Base-by-base conservation (phyloP, 345 rosid species). In the Brassica carinata region DNA sequence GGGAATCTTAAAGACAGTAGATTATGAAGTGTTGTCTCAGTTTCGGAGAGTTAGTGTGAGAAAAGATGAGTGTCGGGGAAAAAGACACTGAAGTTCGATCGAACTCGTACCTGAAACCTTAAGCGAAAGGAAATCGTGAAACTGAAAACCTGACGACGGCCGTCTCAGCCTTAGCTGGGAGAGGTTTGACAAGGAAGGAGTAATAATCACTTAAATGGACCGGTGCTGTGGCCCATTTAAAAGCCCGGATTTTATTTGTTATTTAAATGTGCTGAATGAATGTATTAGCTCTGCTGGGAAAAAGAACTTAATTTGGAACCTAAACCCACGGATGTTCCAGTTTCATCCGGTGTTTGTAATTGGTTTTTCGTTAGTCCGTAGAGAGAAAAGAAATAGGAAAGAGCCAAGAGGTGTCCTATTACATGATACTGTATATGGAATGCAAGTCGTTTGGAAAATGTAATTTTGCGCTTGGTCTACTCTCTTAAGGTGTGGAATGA, bases 21-120 rank as follows among this genome's bases (percentile, higher is more conserved):
- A 8, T 65, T 8, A 0, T 9, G 30, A 67, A 38, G 71, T 8
- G 30, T 18, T 67, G 31, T 67, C 53, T 67, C 17, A 1, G 5
- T 67, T 34, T 67, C 71, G 71, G 71, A 38, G 15, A 66, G 2
- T 8, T 3, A n/a, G n/a, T 15, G 27, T 15, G 69, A 8, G 45
- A 15, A 65, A 3, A 65, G 27, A 3, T 34, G 8, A 15, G 69
- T 18, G 70, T 66, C 1, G n/a, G 34, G n/a, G 34, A n/a, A n/a
- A 1, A 64, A 15, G 43, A 33, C 13, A 15, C 9, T 23, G 45
- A n/a, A 15, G 43, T 4, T 15, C 43, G 43, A 8, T 15, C 43
- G 48, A 33, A 34, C 8, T 65, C 14, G 45, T 33, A 64, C 81
- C 82, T 72, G 64, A 53, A 10, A 43, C 31, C 15, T 72, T 43